These are phyloP conservation scores for Tolypocladium tundrense DNA, from an alignment of 2,329 filamentous ascomycete genomes.

Conservation along the genomic window DNA sequence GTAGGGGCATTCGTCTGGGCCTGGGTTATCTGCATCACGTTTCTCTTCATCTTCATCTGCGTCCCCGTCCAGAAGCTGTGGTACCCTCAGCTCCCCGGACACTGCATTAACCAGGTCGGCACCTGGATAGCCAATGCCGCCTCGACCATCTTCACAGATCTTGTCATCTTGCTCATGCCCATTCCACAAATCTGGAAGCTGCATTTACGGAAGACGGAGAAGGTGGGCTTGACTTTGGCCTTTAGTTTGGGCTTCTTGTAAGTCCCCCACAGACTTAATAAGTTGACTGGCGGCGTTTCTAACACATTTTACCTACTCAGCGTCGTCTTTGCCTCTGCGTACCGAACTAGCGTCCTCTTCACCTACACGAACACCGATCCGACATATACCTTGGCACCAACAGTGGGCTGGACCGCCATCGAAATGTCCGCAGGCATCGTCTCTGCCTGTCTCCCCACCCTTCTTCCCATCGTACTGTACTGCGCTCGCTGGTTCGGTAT, in stretches of 20 bases:
- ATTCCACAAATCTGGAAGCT: conserved; percentile 35
- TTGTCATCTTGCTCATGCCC: conserved; percentile 33
- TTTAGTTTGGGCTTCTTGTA: conserved; percentile 35
- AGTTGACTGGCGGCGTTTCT: not conserved
- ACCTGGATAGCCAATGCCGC: conserved; percentile 40
- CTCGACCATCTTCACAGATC: conserved; percentile 35
- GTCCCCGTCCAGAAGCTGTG: conserved; percentile 38
- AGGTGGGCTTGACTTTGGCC: conserved; percentile 31
- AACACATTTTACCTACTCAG: conserved; percentile 10
- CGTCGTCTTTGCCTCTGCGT: conserved; percentile 36
- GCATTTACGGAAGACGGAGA: conserved; percentile 28
- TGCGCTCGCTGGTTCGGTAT: conserved; percentile 29
- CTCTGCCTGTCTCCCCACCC: conserved; percentile 41
- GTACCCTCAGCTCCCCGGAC: conserved; percentile 32
- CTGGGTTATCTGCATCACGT: conserved; percentile 37
- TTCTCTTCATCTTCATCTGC: conserved; percentile 42
- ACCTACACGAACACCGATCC: conserved; percentile 28
- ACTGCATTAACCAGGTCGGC: conserved; percentile 37
- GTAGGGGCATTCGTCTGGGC: conserved; percentile 31
- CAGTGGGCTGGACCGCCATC: conserved; percentile 36
- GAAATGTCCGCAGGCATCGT: conserved; percentile 41
- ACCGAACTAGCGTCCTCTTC: conserved; percentile 36
- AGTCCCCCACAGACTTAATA: conserved; percentile 5
- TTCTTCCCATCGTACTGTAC: conserved; percentile 32
- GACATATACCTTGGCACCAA: conserved; percentile 34